Base-by-base conservation (phyloP, 805 yeast species). In the Kazachstania kunashirensis region DNA sequence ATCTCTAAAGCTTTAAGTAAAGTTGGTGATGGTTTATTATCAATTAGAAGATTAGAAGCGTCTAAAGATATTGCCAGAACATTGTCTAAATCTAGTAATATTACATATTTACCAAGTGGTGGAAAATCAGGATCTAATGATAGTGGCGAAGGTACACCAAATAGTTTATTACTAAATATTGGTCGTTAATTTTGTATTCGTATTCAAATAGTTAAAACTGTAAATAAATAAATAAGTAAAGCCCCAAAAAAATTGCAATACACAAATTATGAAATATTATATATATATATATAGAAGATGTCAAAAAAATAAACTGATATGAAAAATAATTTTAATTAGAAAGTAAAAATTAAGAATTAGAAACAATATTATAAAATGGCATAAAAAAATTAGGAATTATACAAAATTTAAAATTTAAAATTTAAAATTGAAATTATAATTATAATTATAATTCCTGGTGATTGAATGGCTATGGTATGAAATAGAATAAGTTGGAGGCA, bases 31-130 rank as follows among this genome's bases (percentile, higher is more conserved):
- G 97, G 97, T 48, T 70, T 92, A 49, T 70, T 92, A 56, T 73
- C 84, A 68, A 88, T 92, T 52, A 77, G 98, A 71, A 76, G 97
- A 66, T 76, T 92, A 49, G 98, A 92, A 59, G 96, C 98, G 1
- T 83, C 95, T 24, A 86, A 84, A 67, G 96, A 88, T 45, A 92
- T 92, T 61, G 98, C 98, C 8, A 66, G 70, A 39, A 85, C 96
- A 11, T 70, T 92, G 57, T 84, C 95, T 17, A 62, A 68, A 40
- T 80, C 95, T 34, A 73, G 84, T 11, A 89, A 88, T 57, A 81
- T 89, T 37, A 82, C 95, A 9, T 89, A 89, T 61, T 73, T 89
- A 56, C 98, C 98, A 42, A 55, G 70, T 40, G 47, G 21, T 21
- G 17, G 27, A 21, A 27, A 20, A 14, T 24, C 24, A 6, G 18